A percentile compares a stretch with the other conserved stretches of the same genome.
Evolutionary conservation across 345 rosid species (phyloP).

Genomic region (Rubroshorea leprosula): DNA sequence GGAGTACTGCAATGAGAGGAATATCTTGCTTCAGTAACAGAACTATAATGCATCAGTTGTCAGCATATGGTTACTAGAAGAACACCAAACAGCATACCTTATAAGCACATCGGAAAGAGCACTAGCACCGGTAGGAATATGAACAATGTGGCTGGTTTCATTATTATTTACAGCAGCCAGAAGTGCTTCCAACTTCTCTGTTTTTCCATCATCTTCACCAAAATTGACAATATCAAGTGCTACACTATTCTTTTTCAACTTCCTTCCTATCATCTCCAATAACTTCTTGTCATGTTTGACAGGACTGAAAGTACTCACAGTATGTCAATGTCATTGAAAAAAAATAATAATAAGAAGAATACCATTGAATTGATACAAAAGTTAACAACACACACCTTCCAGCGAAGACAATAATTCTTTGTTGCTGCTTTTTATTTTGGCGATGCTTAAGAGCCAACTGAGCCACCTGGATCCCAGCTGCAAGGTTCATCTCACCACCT

Average conservation of each 20-base stretch:
- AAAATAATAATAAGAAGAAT: slow-evolving; percentile 2
- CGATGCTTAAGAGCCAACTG: slow-evolving; percentile 97
- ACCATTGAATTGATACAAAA: slow-evolving; percentile 1
- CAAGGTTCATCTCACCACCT: slow-evolving; percentile 85
- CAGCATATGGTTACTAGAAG: too few species aligned
- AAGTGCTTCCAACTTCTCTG: slow-evolving; percentile 65
- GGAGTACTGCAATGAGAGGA: slow-evolving; percentile 48
- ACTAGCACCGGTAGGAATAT: slow-evolving; percentile 77
- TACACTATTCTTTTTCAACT: slow-evolving; percentile 81
- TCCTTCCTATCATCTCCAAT: slow-evolving; percentile 79
- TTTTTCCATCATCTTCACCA: slow-evolving; percentile 70
- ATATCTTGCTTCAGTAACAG: background rate
- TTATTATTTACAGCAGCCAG: slow-evolving; percentile 65
- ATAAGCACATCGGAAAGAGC: slow-evolving; percentile 86
- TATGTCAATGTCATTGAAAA: background rate
- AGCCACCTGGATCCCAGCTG: slow-evolving; percentile 85
- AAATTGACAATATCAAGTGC: slow-evolving; percentile 72
- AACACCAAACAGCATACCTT: slow-evolving; percentile 32
- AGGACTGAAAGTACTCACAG: slow-evolving; percentile 43
- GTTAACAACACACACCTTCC: slow-evolving; percentile 55
- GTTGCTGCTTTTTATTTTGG: slow-evolving; percentile 94
- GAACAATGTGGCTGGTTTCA: slow-evolving; percentile 69
- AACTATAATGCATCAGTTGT: too few species aligned
- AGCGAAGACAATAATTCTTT: slow-evolving; percentile 87
- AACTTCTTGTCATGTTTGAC: slow-evolving; percentile 73